Evolutionary conservation across 225 moss, liverwort and hornwort species (phyloP), one percentile per base, ranked within the genome.

Genomic region (Lunularia cruciata): DNA sequence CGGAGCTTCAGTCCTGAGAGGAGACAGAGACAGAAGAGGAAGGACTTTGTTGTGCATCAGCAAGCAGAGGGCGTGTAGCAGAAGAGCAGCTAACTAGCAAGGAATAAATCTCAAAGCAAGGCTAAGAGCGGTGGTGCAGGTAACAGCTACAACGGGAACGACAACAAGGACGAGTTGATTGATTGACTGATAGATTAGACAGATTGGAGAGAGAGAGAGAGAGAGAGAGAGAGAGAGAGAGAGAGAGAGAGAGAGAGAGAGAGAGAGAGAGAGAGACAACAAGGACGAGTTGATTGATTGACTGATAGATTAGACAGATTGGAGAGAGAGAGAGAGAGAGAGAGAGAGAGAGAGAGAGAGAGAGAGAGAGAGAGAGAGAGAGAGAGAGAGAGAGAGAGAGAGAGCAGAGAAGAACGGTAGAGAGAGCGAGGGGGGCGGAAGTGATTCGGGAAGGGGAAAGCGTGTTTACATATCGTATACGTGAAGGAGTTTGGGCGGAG

Each of bases 1-100:
- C 16, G 46, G 30, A 30, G 28, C 45, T 11, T 45, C 45, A 42
- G 28, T 30, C 63, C 46, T 46, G 63, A 46, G 63, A 46, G 46
- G 46, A 64, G 63, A 43, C 45, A 46, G 63, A 64, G 38, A 61
- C 39, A 58, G 58, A 40, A 26, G 61, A 61, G 61, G 61, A 25
- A 40, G 36, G 60, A 2, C 34, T 39, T 38, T 34, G 51, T 60
- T 60, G 20, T 23, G 60, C n/a, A n/a, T n/a, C 61, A 61, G 61
- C 37, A 60, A 56, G n/a, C n/a, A n/a, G 20, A 61, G 61, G 25
- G 61, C 38, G 39, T 61, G 61, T 61, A 61, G 61, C 13, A n/a
- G 61, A 38, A 61, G 39, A 40, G 39, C 25, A 61, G 26, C 39
- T 25, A 26, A 61, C n/a, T n/a, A 42, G 43, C 43, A 43, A 43